Percentiles rank a stretch among this genome's conserved stretches.
phyloP scores from a whole-genome alignment of 129 eudicot species.

The Mikania micrantha region DNA sequence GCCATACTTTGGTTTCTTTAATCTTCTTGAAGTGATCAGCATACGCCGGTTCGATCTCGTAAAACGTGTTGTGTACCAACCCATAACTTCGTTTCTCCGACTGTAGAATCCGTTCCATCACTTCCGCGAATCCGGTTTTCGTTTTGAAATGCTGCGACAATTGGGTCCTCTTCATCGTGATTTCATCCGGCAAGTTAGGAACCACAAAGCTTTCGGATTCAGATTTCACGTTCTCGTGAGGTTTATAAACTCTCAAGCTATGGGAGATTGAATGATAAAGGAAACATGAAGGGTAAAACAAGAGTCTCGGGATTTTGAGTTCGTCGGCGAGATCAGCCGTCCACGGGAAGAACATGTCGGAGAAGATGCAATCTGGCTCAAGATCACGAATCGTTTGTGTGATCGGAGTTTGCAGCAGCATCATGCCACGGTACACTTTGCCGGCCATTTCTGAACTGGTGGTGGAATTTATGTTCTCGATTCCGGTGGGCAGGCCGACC shows the following conservation, averaged over 20 bases:
- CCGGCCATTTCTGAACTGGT: neutral
- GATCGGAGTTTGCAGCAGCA: conserved; percentile 14
- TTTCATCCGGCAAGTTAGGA: conserved; percentile 33
- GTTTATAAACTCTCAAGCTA: conserved; percentile 23
- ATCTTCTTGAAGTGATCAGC: conserved; percentile 23
- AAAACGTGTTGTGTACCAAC: conserved; percentile 30
- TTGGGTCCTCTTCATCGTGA: conserved; percentile 36
- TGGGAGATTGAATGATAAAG: conserved; percentile 20
- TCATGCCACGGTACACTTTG: conserved; percentile 1
- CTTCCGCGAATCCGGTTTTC: neutral
- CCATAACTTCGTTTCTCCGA: conserved; percentile 38
- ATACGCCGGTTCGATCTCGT: conserved; percentile 47
- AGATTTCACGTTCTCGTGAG: conserved; percentile 16
- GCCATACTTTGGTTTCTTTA: conserved; percentile 25
- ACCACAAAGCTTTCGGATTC: conserved; percentile 27
- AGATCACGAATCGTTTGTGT: conserved; percentile 20
- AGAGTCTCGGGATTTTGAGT: conserved; percentile 35
- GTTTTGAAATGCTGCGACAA: neutral
- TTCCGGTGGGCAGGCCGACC: conserved; percentile 29
- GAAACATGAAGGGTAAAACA: conserved; percentile 21
- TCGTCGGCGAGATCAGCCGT: conserved; percentile 34
- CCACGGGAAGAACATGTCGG: conserved; percentile 58
- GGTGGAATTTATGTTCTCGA: neutral
- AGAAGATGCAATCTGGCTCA: conserved; percentile 30
- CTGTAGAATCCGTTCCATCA: neutral